Percentiles rank a stretch among this genome's conserved stretches.
Evolutionary conservation across 2,329 filamentous ascomycete genomes (phyloP).

Genomic region (Aspergillus spinulosporus): DNA sequence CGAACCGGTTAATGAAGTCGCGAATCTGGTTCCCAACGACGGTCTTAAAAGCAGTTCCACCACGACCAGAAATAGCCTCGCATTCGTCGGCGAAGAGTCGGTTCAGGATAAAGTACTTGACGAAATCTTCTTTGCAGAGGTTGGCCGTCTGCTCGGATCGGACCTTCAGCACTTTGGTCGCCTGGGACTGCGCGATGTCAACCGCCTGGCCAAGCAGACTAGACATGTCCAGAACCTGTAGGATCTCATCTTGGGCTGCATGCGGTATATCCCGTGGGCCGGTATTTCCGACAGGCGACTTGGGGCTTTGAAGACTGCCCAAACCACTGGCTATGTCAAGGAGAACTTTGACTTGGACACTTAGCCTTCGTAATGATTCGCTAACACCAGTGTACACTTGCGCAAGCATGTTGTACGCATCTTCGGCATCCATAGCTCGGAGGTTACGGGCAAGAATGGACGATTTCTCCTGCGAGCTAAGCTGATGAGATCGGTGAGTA

Average conservation of each 20-base stretch:
- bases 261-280: constrained; percentile 29
- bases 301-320: constrained; percentile 46
- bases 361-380: constrained; percentile 79
- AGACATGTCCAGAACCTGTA: constrained; percentile 65
- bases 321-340: constrained; percentile 79
- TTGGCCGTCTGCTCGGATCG: constrained; percentile 61
- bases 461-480: constrained; percentile 85
- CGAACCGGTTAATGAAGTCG: constrained; percentile 59
- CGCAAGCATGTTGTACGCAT: constrained; percentile 78
- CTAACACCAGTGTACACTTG: constrained; percentile 85
- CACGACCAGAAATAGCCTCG: constrained; percentile 64
- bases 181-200: constrained; percentile 64
- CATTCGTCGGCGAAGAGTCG: constrained; percentile 66
- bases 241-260: constrained; percentile 58
- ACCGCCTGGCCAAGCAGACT: constrained; percentile 66
- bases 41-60: constrained; percentile 60
- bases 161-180: constrained; percentile 64
- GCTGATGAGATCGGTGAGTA: constrained; percentile 68
- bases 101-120: constrained; percentile 64
- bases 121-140: constrained; percentile 57
- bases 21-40: constrained; percentile 64
- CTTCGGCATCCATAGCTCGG: constrained; percentile 75
- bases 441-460: constrained; percentile 84
- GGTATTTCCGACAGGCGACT: constrained; percentile 37
- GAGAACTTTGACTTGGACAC: constrained; percentile 90